Evolutionary conservation across 2,329 filamentous ascomycete genomes (phyloP).

Genomic region (Botrytis sinoallii): DNA sequence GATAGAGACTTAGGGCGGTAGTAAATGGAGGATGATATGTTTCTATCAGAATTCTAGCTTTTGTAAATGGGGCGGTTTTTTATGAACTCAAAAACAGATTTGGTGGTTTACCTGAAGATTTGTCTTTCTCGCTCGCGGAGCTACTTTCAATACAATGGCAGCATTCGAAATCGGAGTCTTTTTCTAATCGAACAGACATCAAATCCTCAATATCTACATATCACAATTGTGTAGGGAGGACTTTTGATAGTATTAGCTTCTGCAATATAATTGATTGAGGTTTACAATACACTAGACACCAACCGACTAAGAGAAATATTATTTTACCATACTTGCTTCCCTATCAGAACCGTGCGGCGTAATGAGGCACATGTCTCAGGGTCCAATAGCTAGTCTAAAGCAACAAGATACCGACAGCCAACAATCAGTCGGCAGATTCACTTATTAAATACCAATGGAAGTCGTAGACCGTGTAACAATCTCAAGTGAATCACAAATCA

Average conservation of each 20-base stretch:
- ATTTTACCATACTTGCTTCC: neutral
- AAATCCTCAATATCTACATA: neutral
- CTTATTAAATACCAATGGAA: neutral
- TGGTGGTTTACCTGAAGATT: too few species aligned
- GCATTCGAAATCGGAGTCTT: neutral
- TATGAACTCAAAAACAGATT: neutral
- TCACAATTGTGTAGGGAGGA: too few species aligned
- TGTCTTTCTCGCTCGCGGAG: too few species aligned
- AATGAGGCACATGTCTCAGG: neutral
- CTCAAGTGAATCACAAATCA: neutral
- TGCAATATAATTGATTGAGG: neutral
- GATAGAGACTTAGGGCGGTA: neutral
- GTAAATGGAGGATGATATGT: neutral
- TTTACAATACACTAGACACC: neutral
- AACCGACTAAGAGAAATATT: neutral
- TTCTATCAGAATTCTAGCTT: neutral
- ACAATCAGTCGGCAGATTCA: neutral
- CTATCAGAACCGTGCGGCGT: too few species aligned
- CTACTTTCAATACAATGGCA: too few species aligned
- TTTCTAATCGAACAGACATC: neutral
- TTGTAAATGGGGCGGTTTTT: neutral
- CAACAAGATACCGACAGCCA: neutral
- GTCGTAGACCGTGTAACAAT: neutral
- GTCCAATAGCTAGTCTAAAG: neutral
- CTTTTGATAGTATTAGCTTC: neutral